These are phyloP conservation scores for Psilocybe cyanescens DNA, from an alignment of 768 basidiomycete genomes.

Conservation along the genomic window DNA sequence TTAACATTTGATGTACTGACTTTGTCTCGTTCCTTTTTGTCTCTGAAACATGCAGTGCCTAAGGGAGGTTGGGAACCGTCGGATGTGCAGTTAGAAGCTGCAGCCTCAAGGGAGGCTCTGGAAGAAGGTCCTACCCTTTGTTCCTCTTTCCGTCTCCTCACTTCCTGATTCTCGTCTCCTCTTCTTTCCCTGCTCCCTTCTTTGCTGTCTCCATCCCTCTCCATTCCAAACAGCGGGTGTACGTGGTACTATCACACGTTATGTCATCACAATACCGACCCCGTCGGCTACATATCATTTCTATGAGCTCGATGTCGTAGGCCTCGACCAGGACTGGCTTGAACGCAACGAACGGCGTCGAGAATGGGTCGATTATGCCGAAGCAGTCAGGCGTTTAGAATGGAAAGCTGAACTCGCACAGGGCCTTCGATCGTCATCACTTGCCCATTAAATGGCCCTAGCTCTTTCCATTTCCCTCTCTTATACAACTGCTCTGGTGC, in stretches of 20 bases:
- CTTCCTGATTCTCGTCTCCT: conserved; percentile 66
- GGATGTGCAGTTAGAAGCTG: conserved; percentile 82
- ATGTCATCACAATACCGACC: conserved; percentile 80
- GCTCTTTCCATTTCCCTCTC: conserved; percentile 11
- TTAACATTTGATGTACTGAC: conserved; percentile 3
- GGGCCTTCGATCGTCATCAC: conserved; percentile 70
- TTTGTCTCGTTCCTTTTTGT: conserved; percentile 11
- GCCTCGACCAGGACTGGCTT: conserved; percentile 80
- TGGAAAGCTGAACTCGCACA: conserved; percentile 89
- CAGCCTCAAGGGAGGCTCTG: conserved; percentile 89
- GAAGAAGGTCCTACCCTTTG: conserved; percentile 95
- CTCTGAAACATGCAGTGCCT: conserved; percentile 60
- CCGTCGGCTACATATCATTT: conserved; percentile 87
- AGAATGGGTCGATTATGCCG: conserved; percentile 89
- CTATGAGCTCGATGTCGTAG: conserved; percentile 83
- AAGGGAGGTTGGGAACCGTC: conserved; percentile 91
- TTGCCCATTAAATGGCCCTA: conserved; percentile 12
- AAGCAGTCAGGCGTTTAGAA: conserved; percentile 71
- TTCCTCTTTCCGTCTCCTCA: conserved; percentile 74
- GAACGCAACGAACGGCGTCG: conserved; percentile 78
- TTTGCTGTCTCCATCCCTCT: conserved; percentile 28
- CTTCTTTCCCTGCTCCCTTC: conserved; percentile 28
- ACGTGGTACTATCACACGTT: conserved; percentile 84
- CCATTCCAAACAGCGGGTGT: conserved; percentile 71
- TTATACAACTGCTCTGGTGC: conserved; percentile 14